These are phyloP conservation scores for Eucalyptus sp. DNA, from an alignment of 345 rosid species.

Conservation along the genomic window DNA sequence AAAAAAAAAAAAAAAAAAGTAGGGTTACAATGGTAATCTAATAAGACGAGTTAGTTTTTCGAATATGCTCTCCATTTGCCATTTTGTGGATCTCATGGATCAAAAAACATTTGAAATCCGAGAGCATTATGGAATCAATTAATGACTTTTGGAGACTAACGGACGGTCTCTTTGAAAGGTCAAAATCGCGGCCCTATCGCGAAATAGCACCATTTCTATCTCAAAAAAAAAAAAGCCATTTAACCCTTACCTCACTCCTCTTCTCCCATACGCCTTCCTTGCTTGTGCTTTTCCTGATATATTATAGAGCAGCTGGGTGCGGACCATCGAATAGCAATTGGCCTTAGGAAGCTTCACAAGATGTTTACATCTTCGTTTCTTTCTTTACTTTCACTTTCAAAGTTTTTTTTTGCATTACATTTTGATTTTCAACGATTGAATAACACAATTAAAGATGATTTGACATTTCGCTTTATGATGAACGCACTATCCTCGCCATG, in stretches of 20 bases:
- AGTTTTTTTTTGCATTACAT: not conserved
- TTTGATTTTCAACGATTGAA: not conserved
- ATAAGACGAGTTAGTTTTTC: not conserved
- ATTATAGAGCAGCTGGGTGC: not conserved
- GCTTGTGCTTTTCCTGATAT: not conserved
- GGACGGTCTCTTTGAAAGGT: not conserved
- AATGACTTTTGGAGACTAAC: not conserved
- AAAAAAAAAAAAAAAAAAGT: not conserved
- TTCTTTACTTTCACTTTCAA: not conserved
- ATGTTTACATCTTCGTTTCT: not conserved
- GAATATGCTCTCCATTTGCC: not conserved
- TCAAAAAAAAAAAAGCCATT: not conserved
- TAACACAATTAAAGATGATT: not conserved
- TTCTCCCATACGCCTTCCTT: not conserved
- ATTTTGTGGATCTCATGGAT: not conserved
- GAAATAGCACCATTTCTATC: not conserved
- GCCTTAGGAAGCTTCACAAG: not conserved
- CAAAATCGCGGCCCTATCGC: not conserved
- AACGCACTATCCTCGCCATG: not conserved
- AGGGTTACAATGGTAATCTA: not conserved
- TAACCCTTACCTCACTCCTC: not conserved
- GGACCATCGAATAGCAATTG: not conserved
- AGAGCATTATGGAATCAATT: not conserved
- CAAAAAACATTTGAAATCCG: not conserved
- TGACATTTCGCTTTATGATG: not conserved